These are phyloP conservation scores for Noccaea caerulescens DNA, from an alignment of 345 rosid species.

Conservation along the genomic window DNA sequence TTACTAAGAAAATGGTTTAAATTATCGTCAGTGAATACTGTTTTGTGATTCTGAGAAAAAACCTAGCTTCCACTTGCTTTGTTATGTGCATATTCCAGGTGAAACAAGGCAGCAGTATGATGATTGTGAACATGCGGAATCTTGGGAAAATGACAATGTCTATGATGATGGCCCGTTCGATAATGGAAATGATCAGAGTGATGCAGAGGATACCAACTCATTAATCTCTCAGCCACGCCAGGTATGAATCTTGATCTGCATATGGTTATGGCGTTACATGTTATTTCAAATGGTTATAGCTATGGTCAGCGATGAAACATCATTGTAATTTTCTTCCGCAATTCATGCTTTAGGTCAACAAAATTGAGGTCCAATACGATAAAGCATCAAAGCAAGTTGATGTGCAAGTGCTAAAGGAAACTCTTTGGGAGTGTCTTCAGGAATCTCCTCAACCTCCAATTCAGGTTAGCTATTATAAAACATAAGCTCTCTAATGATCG, in stretches of 20 bases:
- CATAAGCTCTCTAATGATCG: neutral
- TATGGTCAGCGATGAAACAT: conserved; percentile 8
- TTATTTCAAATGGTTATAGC: conserved; percentile 17
- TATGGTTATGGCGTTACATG: conserved; percentile 14
- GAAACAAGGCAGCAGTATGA: conserved; percentile 52
- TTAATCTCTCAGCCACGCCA: conserved; percentile 94
- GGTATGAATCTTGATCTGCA: conserved; percentile 50
- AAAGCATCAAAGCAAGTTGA: conserved; percentile 93
- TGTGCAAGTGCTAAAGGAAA: conserved; percentile 81
- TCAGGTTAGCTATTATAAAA: conserved; percentile 49
- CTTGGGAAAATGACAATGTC: conserved; percentile 63
- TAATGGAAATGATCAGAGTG: conserved; percentile 61
- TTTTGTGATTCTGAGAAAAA: neutral
- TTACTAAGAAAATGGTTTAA: conserved; percentile 7
- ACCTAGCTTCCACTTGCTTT: conserved; percentile 10
- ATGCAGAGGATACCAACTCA: conserved; percentile 56
- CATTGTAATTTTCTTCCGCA: neutral
- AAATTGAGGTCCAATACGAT: conserved; percentile 83
- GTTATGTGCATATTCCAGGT: conserved; percentile 52
- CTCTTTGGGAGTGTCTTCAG: conserved; percentile 77
- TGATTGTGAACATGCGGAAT: conserved; percentile 56
- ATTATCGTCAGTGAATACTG: neutral
- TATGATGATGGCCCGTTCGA: conserved; percentile 62
- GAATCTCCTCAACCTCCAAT: conserved; percentile 52
- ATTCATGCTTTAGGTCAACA: conserved; percentile 60